phyloP scores from a whole-genome alignment of 2,329 filamentous ascomycete genomes.

The Hymenoscyphus salicellus region DNA sequence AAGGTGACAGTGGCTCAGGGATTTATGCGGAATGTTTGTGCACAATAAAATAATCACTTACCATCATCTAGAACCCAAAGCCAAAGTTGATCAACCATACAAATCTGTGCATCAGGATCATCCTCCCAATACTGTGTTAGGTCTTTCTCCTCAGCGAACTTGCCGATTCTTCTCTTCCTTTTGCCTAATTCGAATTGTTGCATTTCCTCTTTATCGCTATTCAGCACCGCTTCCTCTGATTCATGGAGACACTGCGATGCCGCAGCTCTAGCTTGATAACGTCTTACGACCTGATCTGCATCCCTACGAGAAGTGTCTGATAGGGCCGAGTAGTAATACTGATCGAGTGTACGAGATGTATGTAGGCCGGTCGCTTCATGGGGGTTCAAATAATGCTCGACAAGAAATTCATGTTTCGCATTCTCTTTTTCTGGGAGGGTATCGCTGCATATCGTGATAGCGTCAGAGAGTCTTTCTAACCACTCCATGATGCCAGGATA shows the following conservation, averaged over 20 bases:
- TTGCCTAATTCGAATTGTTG: background rate
- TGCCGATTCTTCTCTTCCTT: background rate
- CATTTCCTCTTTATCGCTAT: background rate
- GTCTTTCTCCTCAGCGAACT: background rate
- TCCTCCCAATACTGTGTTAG: background rate
- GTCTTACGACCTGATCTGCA: background rate
- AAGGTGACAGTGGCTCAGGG: too few species aligned
- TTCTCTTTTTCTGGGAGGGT: background rate
- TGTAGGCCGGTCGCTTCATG: background rate
- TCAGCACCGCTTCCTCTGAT: background rate
- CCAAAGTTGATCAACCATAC: constrained; percentile 10
- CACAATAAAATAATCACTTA: background rate
- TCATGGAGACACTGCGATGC: background rate
- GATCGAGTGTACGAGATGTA: background rate
- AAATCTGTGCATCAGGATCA: background rate
- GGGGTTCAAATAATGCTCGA: background rate
- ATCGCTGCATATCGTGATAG: background rate
- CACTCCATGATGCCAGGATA: background rate
- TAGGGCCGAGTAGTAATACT: background rate
- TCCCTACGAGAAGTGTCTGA: background rate
- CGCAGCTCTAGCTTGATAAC: background rate
- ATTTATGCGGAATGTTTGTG: too few species aligned
- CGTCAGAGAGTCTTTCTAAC: background rate
- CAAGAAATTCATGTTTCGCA: background rate
- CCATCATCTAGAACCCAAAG: constrained; percentile 6